Base-by-base conservation (phyloP, 352 stramenopile genomes). In the Phytopythium chamaehyphon region DNA sequence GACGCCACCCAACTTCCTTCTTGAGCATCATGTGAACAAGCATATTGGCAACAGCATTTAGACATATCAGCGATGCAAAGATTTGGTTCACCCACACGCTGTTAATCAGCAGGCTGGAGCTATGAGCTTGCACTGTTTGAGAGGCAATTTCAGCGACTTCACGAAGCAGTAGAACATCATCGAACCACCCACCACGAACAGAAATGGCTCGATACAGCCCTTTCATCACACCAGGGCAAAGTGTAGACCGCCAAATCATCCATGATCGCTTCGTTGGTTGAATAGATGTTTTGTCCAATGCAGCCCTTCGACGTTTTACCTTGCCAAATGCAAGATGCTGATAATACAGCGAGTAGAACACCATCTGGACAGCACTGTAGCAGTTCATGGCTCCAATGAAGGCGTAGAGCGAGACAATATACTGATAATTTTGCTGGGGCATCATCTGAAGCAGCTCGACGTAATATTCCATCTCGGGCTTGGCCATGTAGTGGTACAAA, bases 61-160 rank as follows among this genome's bases (percentile, higher is more conserved):
- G 40, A 40, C 64, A 73, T 18, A 73, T 73, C 1, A 73, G 43
- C 0, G 47, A 45, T 11, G 46, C 49, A 36, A 70, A 73, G 11
- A 68, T 11, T 50, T 71, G 57, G 23, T 73, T 71, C 42, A 71
- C 62, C 64, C 61, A 70, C 9, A 69, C 43, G 6, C 42, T 73
- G 23, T 54, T 69, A 35, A 73, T 66, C 15, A 66, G 49, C 14
- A 64, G 54, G 38, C 64, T 73, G 2, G 51, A 73, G 12, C 47
- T 66, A 36, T 73, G 44, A 1, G 60, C 60, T 24, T 73, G 64
- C 1, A 64, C 47, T 3, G 52, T 69, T 38, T 69, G 60, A 8
- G 64, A 73, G 7, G 44, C 40, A 33, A 73, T 66, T 37, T 73
- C 60, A 6, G 43, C 24, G 14, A 69, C 40, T 21, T 72, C 64